These are phyloP conservation scores for Penicillium sp. DNA, from an alignment of 2,329 filamentous ascomycete species.

Conservation along the genomic window DNA sequence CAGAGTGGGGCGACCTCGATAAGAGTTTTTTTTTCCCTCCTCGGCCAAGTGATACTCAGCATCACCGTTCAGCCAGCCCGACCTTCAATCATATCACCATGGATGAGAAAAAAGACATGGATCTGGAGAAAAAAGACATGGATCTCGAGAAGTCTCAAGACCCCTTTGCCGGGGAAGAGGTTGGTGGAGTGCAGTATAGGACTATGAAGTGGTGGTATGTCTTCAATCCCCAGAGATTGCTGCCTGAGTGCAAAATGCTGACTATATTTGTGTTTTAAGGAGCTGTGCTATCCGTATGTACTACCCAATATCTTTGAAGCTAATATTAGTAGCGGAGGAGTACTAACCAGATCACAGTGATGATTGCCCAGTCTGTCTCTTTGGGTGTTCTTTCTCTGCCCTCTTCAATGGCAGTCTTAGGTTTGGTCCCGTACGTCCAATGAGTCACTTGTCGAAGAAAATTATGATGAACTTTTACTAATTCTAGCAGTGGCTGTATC, in stretches of 20 bases:
- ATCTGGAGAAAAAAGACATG: background rate
- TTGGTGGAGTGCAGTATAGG: conserved; percentile 52
- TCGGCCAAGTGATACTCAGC: background rate
- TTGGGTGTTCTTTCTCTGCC: conserved; percentile 61
- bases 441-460: conserved; percentile 4
- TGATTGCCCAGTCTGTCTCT: conserved; percentile 63
- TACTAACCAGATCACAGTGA: conserved; percentile 40
- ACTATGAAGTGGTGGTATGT: conserved; percentile 51
- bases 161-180: conserved; percentile 41
- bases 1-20: conserved; percentile 1
- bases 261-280: conserved; percentile 30
- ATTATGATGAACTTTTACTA: conserved; percentile 3
- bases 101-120: background rate
- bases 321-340: background rate
- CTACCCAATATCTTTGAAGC: background rate
- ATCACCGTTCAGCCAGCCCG: background rate
- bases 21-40: conserved; percentile 1
- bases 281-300: conserved; percentile 44
- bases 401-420: conserved; percentile 55
- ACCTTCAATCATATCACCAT: background rate
- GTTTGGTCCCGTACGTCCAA: conserved; percentile 52
- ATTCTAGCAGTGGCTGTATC: conserved; percentile 42
- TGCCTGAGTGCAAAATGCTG: background rate
- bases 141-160: conserved; percentile 21
- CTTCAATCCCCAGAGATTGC: background rate